These are phyloP conservation scores for Cochlearia excelsa DNA, from an alignment of 345 rosid species.

Conservation along the genomic window DNA sequence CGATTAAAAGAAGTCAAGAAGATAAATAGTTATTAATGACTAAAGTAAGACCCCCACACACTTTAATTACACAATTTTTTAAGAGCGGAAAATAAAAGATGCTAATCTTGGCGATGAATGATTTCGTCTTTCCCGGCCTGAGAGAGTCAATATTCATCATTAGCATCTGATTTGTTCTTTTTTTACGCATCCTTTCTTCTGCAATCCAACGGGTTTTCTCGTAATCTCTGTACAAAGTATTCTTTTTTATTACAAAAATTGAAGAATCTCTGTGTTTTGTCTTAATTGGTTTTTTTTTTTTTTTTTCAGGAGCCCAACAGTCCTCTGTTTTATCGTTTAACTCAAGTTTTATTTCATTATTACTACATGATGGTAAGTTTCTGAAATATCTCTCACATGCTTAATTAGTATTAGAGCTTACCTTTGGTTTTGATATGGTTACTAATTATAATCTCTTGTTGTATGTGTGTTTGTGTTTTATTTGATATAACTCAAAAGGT, in stretches of 20 bases:
- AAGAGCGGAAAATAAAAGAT: neutral
- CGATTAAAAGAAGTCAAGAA: too few relatives aligned
- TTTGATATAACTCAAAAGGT: conserved; percentile 39
- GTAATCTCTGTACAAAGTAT: too few relatives aligned
- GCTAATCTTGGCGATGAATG: neutral
- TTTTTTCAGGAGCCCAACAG: too few relatives aligned
- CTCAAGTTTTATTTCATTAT: too few relatives aligned
- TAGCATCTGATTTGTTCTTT: too few relatives aligned
- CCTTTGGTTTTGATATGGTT: neutral
- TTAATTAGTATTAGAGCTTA: neutral
- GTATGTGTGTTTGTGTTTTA: neutral
- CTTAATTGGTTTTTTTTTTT: neutral
- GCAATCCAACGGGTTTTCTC: too few relatives aligned
- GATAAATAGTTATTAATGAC: neutral
- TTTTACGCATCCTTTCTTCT: too few relatives aligned
- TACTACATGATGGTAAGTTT: conserved; percentile 18
- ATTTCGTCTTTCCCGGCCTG: conserved; percentile 25
- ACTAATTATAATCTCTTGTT: neutral
- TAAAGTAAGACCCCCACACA: neutral
- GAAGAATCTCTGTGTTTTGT: neutral
- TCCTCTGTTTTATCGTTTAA: too few relatives aligned
- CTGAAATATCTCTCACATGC: neutral
- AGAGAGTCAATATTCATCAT: too few relatives aligned
- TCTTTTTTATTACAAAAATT: too few relatives aligned
- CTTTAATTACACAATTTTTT: neutral